Percentiles rank a stretch among this genome's conserved stretches.
Evolutionary conservation across 352 stramenopile genomes (phyloP).

Genomic region (Pythium biforme): DNA sequence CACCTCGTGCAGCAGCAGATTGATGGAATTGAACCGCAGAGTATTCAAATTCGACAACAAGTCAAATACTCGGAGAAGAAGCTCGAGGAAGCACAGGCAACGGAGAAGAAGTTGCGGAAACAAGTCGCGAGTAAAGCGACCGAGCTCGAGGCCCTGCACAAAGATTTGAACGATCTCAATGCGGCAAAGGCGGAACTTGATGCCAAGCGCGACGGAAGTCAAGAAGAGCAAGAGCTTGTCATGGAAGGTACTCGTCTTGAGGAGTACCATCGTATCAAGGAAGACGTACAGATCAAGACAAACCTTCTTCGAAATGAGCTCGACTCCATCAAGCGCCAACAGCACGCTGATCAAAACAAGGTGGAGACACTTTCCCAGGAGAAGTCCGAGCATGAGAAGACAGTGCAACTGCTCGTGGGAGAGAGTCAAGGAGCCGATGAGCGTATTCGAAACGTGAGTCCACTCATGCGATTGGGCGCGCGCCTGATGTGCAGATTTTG

Average conservation of each 20-base stretch:
- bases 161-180: constrained; percentile 65
- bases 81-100: constrained; percentile 46
- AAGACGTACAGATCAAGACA: constrained; percentile 67
- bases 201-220: constrained; percentile 33
- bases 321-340: constrained; percentile 64
- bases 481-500: neutral
- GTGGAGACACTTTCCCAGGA: constrained; percentile 71
- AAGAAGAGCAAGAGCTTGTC: constrained; percentile 53
- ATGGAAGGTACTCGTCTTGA: constrained; percentile 64
- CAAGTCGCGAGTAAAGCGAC: constrained; percentile 80
- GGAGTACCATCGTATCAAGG: constrained; percentile 86
- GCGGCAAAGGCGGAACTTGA: constrained; percentile 59
- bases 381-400: constrained; percentile 65
- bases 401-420: constrained; percentile 58
- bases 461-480: no score
- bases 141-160: constrained; percentile 82
- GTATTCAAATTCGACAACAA: constrained; percentile 88
- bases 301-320: constrained; percentile 67
- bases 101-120: constrained; percentile 59
- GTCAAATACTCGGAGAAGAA: constrained; percentile 82
- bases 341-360: constrained; percentile 70
- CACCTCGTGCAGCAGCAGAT: constrained; percentile 84
- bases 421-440: constrained; percentile 62
- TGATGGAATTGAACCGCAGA: constrained; percentile 67
- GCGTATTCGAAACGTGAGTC: constrained; percentile 56